Conservation (phyloP, 2,329 filamentous ascomycete genomes). For the Lachnum nothofagi region DNA sequence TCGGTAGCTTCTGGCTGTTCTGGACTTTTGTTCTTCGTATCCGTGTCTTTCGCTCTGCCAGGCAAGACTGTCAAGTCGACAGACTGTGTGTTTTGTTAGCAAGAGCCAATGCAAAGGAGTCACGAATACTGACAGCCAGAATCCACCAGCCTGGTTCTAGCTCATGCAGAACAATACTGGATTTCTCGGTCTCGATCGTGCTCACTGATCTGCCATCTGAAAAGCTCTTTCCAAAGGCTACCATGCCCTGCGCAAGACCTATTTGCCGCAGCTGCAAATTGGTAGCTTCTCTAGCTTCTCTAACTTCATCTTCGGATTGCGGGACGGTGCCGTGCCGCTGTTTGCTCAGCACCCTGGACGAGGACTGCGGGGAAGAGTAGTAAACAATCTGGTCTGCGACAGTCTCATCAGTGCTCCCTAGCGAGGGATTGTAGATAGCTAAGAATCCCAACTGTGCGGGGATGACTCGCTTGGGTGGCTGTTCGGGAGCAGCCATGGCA, state of each 20-base stretch:
- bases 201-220: slow-evolving; percentile 72
- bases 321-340: slow-evolving; percentile 2
- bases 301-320: slow-evolving; percentile 29
- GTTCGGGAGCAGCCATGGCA: slow-evolving; percentile 27
- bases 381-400: slow-evolving; percentile 84
- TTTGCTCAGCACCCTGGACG: slow-evolving; percentile 6
- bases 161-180: slow-evolving; percentile 77
- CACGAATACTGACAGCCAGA: slow-evolving; percentile 62
- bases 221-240: slow-evolving; percentile 86
- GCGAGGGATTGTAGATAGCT: slow-evolving; percentile 87
- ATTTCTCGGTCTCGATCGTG: slow-evolving; percentile 84
- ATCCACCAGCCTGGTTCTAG: slow-evolving; percentile 94
- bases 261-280: slow-evolving; percentile 90
- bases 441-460: slow-evolving; percentile 87
- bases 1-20: slow-evolving; percentile 46
- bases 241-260: slow-evolving; percentile 93
- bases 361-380: slow-evolving; percentile 48
- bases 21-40: slow-evolving; percentile 24
- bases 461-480: slow-evolving; percentile 21
- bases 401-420: slow-evolving; percentile 56
- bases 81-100: slow-evolving; percentile 47
- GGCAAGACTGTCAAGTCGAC: slow-evolving; percentile 72
- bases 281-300: slow-evolving; percentile 54
- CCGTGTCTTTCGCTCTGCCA: slow-evolving; percentile 47
- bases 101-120: neutral